These are phyloP conservation scores for Boletus subcaerulescens DNA, from an alignment of 768 basidiomycete species.

Conservation along the genomic window DNA sequence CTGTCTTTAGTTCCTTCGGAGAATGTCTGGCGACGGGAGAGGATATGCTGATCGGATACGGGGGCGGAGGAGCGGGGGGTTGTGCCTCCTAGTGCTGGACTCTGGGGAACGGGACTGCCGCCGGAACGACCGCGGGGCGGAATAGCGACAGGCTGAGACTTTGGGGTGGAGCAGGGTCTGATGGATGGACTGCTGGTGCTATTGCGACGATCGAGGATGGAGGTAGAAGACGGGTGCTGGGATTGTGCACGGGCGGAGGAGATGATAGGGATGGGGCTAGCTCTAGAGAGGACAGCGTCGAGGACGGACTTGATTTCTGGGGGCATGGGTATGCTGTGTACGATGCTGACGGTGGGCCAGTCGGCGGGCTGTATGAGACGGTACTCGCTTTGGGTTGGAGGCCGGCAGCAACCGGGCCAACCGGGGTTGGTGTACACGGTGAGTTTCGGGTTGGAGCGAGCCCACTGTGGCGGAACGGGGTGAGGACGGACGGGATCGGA, in stretches of 20 bases:
- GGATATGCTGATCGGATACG: slow-evolving; percentile 42
- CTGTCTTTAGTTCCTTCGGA: slow-evolving; percentile 54
- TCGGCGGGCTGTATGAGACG: slow-evolving; percentile 66
- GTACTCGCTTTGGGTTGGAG: slow-evolving; percentile 59
- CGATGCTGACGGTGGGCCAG: slow-evolving; percentile 76
- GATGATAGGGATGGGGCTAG: slow-evolving; percentile 32
- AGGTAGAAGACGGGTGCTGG: slow-evolving; percentile 28
- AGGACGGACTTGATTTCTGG: slow-evolving; percentile 65
- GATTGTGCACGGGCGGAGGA: slow-evolving; percentile 30
- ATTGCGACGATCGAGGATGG: slow-evolving; percentile 46
- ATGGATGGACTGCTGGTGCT: slow-evolving; percentile 35
- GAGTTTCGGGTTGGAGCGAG: slow-evolving; percentile 55
- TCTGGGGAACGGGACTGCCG: slow-evolving; percentile 46
- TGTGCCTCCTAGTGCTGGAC: slow-evolving; percentile 19
- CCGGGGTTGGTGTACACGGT: slow-evolving; percentile 67
- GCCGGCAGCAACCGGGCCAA: slow-evolving; percentile 89
- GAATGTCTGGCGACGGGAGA: slow-evolving; percentile 48
- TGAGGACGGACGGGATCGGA: slow-evolving; percentile 25
- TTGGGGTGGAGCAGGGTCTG: slow-evolving; percentile 33
- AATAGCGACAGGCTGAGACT: slow-evolving; percentile 34
- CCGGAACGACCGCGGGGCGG: slow-evolving; percentile 48
- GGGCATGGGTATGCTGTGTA: slow-evolving; percentile 74
- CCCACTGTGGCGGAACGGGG: slow-evolving; percentile 55
- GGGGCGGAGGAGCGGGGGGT: slow-evolving; percentile 34
- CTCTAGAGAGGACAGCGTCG: slow-evolving; percentile 48